These are phyloP conservation scores for Schizochytrium sp. DNA, from an alignment of 108 stramenopile genomes.

Conservation along the genomic window DNA sequence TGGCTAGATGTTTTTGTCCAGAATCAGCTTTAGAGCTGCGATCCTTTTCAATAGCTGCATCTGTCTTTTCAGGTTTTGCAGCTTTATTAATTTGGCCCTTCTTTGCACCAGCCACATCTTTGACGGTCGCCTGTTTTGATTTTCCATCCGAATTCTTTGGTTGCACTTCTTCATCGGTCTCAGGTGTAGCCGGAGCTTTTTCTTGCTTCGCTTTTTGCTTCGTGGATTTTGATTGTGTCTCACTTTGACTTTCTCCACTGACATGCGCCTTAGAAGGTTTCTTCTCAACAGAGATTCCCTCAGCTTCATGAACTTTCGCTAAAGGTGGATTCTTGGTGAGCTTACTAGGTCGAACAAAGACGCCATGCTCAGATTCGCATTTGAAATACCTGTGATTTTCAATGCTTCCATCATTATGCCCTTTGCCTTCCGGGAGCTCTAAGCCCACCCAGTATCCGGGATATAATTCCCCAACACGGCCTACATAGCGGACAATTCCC, in stretches of 20 bases:
- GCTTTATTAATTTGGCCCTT: too few species aligned
- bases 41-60: too few species aligned
- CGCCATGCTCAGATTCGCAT: conserved; percentile 14
- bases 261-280: not conserved
- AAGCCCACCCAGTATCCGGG: conserved; percentile 41
- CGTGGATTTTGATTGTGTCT: not conserved
- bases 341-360: conserved; percentile 48
- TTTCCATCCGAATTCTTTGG: not conserved
- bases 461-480: conserved; percentile 8
- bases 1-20: not conserved
- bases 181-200: too few species aligned
- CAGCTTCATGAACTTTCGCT: conserved; percentile 12
- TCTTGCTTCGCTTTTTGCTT: not conserved
- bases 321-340: conserved; percentile 6
- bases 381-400: conserved; percentile 2
- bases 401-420: conserved; percentile 7
- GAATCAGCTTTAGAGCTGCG: too few species aligned
- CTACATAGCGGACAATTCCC: conserved; percentile 44
- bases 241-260: not conserved
- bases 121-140: conserved; percentile 14
- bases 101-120: not conserved
- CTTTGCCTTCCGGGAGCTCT: conserved; percentile 40
- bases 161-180: too few species aligned
- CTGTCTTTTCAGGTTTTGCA: too few species aligned
- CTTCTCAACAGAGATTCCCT: not conserved